A percentile compares a stretch with the other conserved stretches of the same genome.
These are phyloP conservation scores for Fusarium annulatum DNA, from an alignment of 2,329 filamentous ascomycete species.

Conservation along the genomic window DNA sequence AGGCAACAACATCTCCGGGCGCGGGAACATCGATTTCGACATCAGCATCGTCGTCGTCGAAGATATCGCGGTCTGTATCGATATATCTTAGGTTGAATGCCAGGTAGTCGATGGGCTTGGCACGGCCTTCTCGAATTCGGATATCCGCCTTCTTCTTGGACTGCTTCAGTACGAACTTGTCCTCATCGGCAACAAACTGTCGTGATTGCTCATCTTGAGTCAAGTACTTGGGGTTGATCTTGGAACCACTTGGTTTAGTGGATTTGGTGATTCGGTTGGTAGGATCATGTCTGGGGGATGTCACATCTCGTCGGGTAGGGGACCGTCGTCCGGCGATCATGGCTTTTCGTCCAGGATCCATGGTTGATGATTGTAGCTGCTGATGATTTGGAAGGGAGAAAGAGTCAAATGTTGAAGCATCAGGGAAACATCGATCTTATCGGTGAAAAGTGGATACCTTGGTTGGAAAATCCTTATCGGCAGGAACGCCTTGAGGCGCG, in stretches of 20 bases:
- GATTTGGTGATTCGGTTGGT: slow-evolving; percentile 67
- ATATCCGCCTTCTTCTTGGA: slow-evolving; percentile 98
- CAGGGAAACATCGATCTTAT: slow-evolving; percentile 28
- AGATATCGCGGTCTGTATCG: slow-evolving; percentile 83
- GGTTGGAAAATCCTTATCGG: slow-evolving; percentile 23
- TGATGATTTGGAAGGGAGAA: background rate
- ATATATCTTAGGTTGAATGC: slow-evolving; percentile 91
- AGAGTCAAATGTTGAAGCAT: background rate
- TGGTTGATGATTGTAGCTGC: slow-evolving; percentile 43
- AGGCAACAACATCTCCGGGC: slow-evolving; percentile 83
- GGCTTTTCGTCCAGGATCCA: slow-evolving; percentile 66
- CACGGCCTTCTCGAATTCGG: slow-evolving; percentile 88
- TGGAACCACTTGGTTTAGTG: slow-evolving; percentile 44
- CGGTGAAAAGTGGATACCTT: slow-evolving; percentile 25
- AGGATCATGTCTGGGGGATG: slow-evolving; percentile 65
- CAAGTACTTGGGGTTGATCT: slow-evolving; percentile 59
- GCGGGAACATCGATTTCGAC: slow-evolving; percentile 79
- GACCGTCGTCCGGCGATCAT: slow-evolving; percentile 64
- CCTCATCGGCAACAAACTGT: slow-evolving; percentile 92
- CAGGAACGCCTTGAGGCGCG: background rate
- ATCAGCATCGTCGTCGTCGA: slow-evolving; percentile 86
- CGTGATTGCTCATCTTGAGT: slow-evolving; percentile 82
- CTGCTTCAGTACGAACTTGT: slow-evolving; percentile 95
- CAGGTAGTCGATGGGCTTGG: slow-evolving; percentile 92
- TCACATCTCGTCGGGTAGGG: slow-evolving; percentile 59